A percentile compares a stretch with the other conserved stretches of the same genome.
Conservation (phyloP, 108 stramenopile species). For the Epipyxis sp. region DNA sequence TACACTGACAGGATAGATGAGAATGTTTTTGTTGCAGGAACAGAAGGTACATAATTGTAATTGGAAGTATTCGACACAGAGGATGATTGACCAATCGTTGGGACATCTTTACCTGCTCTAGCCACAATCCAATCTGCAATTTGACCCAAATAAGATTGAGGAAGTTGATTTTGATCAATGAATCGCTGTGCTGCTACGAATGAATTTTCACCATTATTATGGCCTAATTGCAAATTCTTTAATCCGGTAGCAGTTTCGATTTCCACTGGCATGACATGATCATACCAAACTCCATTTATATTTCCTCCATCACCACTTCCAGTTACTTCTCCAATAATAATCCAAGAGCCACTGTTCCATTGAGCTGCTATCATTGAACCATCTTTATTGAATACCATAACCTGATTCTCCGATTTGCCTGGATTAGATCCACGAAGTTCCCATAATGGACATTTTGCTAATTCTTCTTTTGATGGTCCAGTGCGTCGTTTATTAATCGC, state of each 20-base stretch:
- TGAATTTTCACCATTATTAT: constrained; percentile 94
- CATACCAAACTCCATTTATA: constrained; percentile 78
- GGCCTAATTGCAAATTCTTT: constrained; percentile 75
- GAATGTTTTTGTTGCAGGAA: background rate
- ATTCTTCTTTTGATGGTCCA: constrained; percentile 16
- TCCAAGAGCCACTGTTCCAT: constrained; percentile 24
- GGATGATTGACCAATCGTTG: background rate
- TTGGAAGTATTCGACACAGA: background rate
- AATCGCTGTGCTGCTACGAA: constrained; percentile 88
- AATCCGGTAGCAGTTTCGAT: constrained; percentile 77
- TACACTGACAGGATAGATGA: background rate
- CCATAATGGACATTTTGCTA: background rate
- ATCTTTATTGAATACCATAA: constrained; percentile 32
- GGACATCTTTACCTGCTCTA: constrained; percentile 53
- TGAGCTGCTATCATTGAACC: constrained; percentile 21
- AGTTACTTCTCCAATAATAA: constrained; percentile 73
- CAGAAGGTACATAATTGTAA: background rate
- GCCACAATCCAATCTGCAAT: constrained; percentile 86
- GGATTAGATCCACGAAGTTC: background rate
- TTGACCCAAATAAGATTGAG: constrained; percentile 76
- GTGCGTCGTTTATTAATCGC: background rate
- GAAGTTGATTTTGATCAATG: constrained; percentile 82
- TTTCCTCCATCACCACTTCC: constrained; percentile 62
- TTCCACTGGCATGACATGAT: constrained; percentile 91
- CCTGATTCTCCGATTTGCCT: constrained; percentile 7